Percentiles rank a stretch among this genome's conserved stretches.
Conservation (phyloP, 2,329 filamentous ascomycete species). For the Helotiales sp. region DNA sequence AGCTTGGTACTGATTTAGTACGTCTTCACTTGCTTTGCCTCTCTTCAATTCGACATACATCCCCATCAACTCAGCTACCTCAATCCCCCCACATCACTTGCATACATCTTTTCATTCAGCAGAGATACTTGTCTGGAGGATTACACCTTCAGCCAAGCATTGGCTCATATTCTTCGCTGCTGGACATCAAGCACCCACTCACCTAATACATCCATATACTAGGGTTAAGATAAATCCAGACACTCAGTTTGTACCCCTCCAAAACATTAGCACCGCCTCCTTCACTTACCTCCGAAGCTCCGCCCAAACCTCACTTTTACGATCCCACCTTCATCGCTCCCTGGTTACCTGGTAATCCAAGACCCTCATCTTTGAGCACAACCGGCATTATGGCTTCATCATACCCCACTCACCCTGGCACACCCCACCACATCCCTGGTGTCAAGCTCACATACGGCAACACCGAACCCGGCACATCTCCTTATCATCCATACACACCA, state of each 20-base stretch:
- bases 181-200: background rate
- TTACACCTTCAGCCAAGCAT: background rate
- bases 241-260: background rate
- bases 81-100: background rate
- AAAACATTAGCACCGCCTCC: background rate
- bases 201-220: background rate
- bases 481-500: background rate
- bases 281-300: background rate
- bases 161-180: background rate
- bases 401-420: background rate
- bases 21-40: background rate
- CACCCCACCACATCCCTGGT: slow-evolving; percentile 3
- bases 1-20: background rate
- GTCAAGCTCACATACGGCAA: background rate
- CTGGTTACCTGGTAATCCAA: background rate
- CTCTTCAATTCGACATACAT: background rate
- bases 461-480: background rate
- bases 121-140: background rate
- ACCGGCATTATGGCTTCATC: slow-evolving; percentile 4
- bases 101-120: background rate
- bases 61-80: background rate
- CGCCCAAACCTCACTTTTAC: background rate
- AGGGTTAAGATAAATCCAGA: background rate
- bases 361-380: background rate
- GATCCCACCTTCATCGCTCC: background rate